Percentiles rank a stretch among this genome's conserved stretches.
phyloP scores from a whole-genome alignment of 768 basidiomycete genomes.

The Asterophora parasitica region DNA sequence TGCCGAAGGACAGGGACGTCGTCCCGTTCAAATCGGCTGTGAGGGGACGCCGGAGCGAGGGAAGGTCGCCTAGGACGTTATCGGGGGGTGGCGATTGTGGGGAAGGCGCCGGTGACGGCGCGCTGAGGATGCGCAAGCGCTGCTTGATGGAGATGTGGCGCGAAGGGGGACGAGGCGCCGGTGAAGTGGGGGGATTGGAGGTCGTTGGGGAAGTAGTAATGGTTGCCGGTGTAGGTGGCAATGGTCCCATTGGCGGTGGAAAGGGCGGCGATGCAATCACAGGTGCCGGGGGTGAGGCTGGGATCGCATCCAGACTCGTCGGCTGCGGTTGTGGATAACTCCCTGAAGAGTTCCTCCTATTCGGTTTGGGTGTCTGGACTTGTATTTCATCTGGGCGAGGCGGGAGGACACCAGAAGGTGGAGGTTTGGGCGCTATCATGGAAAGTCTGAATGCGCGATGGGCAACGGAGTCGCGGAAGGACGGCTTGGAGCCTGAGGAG shows the following conservation, averaged over 20 bases:
- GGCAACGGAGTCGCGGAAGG: constrained; percentile 54
- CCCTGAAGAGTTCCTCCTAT: constrained; percentile 34
- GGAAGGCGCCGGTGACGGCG: constrained; percentile 38
- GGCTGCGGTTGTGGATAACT: constrained; percentile 18
- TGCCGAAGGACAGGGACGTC: neutral
- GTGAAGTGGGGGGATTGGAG: constrained; percentile 34
- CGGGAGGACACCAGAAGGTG: constrained; percentile 56
- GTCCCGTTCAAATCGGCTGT: neutral
- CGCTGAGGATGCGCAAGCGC: constrained; percentile 64
- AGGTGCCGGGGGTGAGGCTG: constrained; percentile 40
- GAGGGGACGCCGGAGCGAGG: no score
- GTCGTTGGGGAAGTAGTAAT: constrained; percentile 11
- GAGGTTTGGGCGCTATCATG: constrained; percentile 56
- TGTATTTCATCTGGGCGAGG: constrained; percentile 62
- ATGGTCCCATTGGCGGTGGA: constrained; percentile 16
- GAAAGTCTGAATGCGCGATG: constrained; percentile 57
- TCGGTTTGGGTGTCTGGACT: constrained; percentile 17
- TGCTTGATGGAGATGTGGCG: constrained; percentile 49
- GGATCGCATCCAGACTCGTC: constrained; percentile 34
- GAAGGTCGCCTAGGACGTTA: constrained; percentile 1
- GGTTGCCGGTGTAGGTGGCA: constrained; percentile 15
- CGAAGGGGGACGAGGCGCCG: constrained; percentile 25
- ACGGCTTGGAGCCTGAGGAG: constrained; percentile 25
- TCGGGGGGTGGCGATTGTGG: constrained; percentile 17
- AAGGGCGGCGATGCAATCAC: constrained; percentile 10